Base-by-base conservation (phyloP, 208 protist species). In the Wallacemonas sp. region DNA sequence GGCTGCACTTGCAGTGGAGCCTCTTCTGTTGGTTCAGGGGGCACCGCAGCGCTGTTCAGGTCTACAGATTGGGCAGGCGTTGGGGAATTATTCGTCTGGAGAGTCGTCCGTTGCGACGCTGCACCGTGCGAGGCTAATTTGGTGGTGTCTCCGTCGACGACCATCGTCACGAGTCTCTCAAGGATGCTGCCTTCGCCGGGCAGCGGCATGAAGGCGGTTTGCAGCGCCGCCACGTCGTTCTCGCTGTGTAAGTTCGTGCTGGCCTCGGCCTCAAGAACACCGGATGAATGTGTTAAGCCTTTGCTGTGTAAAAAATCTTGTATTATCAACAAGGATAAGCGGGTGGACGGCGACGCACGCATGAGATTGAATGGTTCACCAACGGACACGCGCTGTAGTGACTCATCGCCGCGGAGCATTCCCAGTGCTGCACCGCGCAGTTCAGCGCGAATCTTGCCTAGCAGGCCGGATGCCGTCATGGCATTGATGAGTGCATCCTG, bases 391-490 rank as follows among this genome's bases (percentile, higher is more conserved):
- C 66, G 51, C 31, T 77, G 64, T 28, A 95, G 54, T 19, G 77
- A 64, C 9, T 66, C 58, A 55, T 95, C 90, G 3, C 74, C 86
- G 21, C 85, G 77, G 8, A 96, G 67, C 19, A 93, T 51, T n/a
- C 71, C 79, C 22, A 96, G 44, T 0, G 85, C 85, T 0, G 80
- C 60, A 4, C 85, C 86, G 2, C 90, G 79, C 6, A 96, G 72
- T 66, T 96, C 80, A 0, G 90, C 90, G 0, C 85, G 72, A 42
- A 96, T 68, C 47, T 86, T 84, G 2, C 90, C 90, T 22, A 93
- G 55, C 21, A 80, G 67, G 11, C 90, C 90, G 2, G 64, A 68
- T 6, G 72, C 63, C 1, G 80, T 79, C 22, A 96, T 62, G 11
- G 85, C 90, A n/a, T 59, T 73, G 1, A 89, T 70, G 62, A 96